Evolutionary conservation across 2,329 filamentous ascomycete genomes (phyloP).

Genomic region (Dothidotthia symphoricarpi): DNA sequence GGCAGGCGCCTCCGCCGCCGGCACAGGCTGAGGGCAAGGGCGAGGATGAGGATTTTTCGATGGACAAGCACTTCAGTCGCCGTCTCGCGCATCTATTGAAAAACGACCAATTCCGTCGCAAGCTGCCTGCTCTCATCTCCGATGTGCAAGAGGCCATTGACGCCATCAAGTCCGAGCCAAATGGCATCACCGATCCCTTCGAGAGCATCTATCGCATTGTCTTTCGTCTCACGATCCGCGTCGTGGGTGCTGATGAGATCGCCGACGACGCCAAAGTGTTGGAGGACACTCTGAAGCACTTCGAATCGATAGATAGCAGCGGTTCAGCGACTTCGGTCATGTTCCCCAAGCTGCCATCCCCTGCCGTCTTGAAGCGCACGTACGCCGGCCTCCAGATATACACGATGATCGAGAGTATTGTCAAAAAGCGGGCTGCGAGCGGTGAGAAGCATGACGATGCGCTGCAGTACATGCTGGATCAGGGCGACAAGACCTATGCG

Average conservation of each 20-base stretch:
- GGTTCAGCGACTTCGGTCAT: conserved; percentile 50
- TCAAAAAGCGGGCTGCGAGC: conserved; percentile 46
- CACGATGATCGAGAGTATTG: conserved; percentile 50
- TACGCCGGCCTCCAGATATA: conserved; percentile 51
- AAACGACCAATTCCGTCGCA: conserved; percentile 27
- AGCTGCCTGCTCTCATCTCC: conserved; percentile 45
- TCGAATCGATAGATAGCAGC: conserved; percentile 49
- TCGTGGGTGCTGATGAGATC: conserved; percentile 55
- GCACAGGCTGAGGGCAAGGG: conserved; percentile 10
- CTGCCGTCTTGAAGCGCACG: conserved; percentile 45
- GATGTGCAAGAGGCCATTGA: conserved; percentile 44
- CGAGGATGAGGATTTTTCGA: conserved; percentile 11
- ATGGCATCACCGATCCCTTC: conserved; percentile 53
- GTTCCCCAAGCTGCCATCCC: conserved; percentile 54
- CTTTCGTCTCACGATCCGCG: conserved; percentile 59
- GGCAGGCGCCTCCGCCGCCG: conserved; percentile 15
- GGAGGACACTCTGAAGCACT: conserved; percentile 46
- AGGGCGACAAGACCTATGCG: conserved; percentile 47
- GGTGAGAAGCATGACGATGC: conserved; percentile 51
- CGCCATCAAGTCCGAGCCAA: conserved; percentile 35
- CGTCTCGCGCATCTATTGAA: conserved; percentile 25
- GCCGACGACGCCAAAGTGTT: conserved; percentile 49
- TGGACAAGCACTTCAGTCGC: conserved; percentile 21
- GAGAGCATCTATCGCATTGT: conserved; percentile 54
- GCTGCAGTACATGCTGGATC: conserved; percentile 55